phyloP scores from a whole-genome alignment of 2,329 filamentous ascomycete species.

The Bipolaris victoriae region DNA sequence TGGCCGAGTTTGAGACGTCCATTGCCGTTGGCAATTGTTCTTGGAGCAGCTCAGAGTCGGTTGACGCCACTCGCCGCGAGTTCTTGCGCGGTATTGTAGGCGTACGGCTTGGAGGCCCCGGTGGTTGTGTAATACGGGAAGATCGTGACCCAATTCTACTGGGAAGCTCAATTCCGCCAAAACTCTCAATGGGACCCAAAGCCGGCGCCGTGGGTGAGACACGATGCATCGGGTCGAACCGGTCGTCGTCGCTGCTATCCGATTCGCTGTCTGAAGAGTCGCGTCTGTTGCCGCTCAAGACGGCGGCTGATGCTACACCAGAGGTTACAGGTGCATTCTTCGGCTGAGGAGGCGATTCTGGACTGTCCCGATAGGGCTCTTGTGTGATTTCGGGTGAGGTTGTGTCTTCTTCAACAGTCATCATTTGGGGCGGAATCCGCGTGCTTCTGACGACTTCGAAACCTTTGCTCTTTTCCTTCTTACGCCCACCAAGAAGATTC shows the following conservation, averaged over 20 bases:
- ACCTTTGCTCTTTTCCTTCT: slow-evolving; percentile 92
- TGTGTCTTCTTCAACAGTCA: slow-evolving; percentile 69
- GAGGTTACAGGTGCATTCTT: slow-evolving; percentile 14
- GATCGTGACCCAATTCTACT: slow-evolving; percentile 67
- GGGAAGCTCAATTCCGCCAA: slow-evolving; percentile 66
- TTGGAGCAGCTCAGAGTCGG: slow-evolving; percentile 35
- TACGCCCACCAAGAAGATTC: slow-evolving; percentile 76
- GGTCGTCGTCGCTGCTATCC: slow-evolving; percentile 47
- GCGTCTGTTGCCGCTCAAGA: slow-evolving; percentile 40
- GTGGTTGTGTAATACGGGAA: slow-evolving; percentile 46
- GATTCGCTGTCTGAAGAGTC: slow-evolving; percentile 52
- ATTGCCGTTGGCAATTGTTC: slow-evolving; percentile 41
- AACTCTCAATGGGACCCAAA: slow-evolving; percentile 66
- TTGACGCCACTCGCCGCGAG: slow-evolving; percentile 57
- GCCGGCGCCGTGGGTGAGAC: slow-evolving; percentile 61
- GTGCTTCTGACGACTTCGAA: slow-evolving; percentile 95
- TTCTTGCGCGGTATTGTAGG: slow-evolving; percentile 71
- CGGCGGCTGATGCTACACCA: slow-evolving; percentile 24
- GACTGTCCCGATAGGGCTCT: slow-evolving; percentile 62
- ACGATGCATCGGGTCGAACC: slow-evolving; percentile 48
- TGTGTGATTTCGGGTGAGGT: slow-evolving; percentile 43
- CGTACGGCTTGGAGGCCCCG: slow-evolving; percentile 37
- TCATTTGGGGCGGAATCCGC: slow-evolving; percentile 76
- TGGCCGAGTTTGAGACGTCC: slow-evolving; percentile 25
- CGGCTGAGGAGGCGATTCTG: slow-evolving; percentile 34